Conservation (phyloP, 352 stramenopile species). For the Pythium diclinum region DNA sequence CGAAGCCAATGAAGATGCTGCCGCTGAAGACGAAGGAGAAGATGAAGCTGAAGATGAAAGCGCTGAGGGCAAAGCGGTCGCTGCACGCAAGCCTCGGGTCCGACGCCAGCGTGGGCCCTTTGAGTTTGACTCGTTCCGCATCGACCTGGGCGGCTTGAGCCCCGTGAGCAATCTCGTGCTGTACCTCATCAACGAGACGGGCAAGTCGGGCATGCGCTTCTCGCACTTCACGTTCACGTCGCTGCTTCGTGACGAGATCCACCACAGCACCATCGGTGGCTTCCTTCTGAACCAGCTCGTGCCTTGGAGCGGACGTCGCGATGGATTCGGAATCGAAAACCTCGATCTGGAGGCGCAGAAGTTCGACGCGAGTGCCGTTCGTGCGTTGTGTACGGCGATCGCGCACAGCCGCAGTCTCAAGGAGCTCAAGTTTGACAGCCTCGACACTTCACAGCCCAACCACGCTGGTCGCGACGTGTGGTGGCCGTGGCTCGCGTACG, state of each 20-base stretch:
- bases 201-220: conserved; percentile 17
- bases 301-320: conserved; percentile 16
- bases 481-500: conserved; percentile 25
- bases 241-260: conserved; percentile 11
- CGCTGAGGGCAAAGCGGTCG: not conserved
- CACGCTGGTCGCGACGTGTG: conserved; percentile 5
- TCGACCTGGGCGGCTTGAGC: conserved; percentile 1
- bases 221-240: conserved; percentile 9
- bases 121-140: conserved; percentile 16
- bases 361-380: conserved; percentile 19
- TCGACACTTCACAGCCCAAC: not conserved
- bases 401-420: conserved; percentile 14
- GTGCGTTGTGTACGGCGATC: conserved; percentile 20
- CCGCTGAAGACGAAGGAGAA: not conserved
- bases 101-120: conserved; percentile 13
- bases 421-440: conserved; percentile 4
- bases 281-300: conserved; percentile 24
- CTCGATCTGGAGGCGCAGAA: conserved; percentile 1
- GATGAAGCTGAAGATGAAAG: not conserved
- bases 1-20: not conserved
- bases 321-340: conserved; percentile 7
- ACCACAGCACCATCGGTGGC: conserved; percentile 22
- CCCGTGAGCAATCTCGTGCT: conserved; percentile 17
- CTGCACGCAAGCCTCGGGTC: not conserved
- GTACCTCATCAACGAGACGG: conserved; percentile 20